phyloP scores from a whole-genome alignment of 495 filamentous ascomycete species.

The Polyplosphaeria fusca region DNA sequence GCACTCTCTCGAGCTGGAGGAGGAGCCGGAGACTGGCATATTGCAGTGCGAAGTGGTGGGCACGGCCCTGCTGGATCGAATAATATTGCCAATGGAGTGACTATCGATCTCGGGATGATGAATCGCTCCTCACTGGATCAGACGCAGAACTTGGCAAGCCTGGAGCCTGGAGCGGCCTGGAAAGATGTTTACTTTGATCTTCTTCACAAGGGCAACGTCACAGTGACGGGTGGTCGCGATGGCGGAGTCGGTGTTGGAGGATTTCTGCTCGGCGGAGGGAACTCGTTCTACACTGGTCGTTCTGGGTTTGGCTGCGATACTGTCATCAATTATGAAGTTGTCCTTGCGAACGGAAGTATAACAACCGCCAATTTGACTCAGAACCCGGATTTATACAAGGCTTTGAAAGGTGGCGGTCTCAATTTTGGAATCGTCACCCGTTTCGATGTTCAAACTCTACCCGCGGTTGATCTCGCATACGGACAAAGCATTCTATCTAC shows the following conservation, averaged over 20 bases:
- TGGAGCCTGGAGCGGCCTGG: no score
- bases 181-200: conserved; percentile 28
- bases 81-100: no score
- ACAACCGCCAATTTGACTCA: conserved; percentile 47
- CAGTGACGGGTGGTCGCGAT: conserved; percentile 21
- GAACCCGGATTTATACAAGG: no score
- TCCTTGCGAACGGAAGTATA: conserved; percentile 49
- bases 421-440: no score
- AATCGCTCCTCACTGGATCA: no score
- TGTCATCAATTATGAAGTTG: conserved; percentile 35
- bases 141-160: no score
- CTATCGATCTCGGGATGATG: no score
- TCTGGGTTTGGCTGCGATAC: conserved; percentile 54
- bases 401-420: no score
- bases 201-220: conserved; percentile 31
- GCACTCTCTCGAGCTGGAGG: no score
- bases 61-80: no score
- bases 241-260: conserved; percentile 50
- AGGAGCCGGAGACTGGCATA: no score
- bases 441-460: conserved; percentile 12
- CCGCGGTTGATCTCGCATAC: conserved; percentile 41
- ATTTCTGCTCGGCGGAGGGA: conserved; percentile 27
- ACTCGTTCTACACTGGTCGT: conserved; percentile 33
- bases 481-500: conserved; percentile 52
- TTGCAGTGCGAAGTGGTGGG: no score